Evolutionary conservation across 2,329 filamentous ascomycete genomes (phyloP).

Genomic region (Xylaria sp.): DNA sequence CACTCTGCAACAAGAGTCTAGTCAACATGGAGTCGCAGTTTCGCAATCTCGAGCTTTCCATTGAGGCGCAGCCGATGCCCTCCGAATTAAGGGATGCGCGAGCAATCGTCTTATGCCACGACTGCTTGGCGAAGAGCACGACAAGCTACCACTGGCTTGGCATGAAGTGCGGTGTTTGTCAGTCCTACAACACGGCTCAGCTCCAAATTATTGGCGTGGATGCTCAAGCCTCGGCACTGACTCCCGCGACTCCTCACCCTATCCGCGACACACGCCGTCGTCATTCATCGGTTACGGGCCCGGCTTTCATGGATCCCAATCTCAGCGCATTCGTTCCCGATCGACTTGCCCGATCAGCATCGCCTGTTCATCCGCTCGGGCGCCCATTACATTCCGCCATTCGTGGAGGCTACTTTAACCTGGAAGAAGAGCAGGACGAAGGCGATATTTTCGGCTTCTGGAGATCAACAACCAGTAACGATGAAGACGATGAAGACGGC

Average conservation of each 20-base stretch:
- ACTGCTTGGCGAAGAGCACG: conserved; percentile 82
- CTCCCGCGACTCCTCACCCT: conserved; percentile 12
- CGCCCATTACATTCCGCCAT: conserved; percentile 20
- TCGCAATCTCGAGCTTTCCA: conserved; percentile 81
- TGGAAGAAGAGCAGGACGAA: conserved; percentile 44
- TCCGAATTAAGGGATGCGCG: conserved; percentile 71
- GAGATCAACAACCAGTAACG: conserved; percentile 39
- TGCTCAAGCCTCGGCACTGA: conserved; percentile 21
- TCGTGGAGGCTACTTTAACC: conserved; percentile 19
- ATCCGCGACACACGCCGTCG: conserved; percentile 30
- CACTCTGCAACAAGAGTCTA: conserved; percentile 93
- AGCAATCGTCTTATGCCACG: conserved; percentile 86
- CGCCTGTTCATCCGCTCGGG: conserved; percentile 33
- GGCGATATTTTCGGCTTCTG: conserved; percentile 56
- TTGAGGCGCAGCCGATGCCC: conserved; percentile 88
- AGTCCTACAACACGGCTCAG: conserved; percentile 65
- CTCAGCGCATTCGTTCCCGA: conserved; percentile 32
- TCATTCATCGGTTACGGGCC: conserved; percentile 30
- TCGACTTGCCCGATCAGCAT: conserved; percentile 42
- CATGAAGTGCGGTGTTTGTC: conserved; percentile 73
- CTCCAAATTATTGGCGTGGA: conserved; percentile 52
- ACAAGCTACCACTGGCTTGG: conserved; percentile 93
- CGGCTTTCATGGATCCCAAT: conserved; percentile 16
- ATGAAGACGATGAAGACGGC: conserved; percentile 34
- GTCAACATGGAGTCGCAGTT: conserved; percentile 97